A percentile compares a stretch with the other conserved stretches of the same genome.
Conservation (phyloP, 2,329 filamentous ascomycete species). For the Anisogramma anomala region DNA sequence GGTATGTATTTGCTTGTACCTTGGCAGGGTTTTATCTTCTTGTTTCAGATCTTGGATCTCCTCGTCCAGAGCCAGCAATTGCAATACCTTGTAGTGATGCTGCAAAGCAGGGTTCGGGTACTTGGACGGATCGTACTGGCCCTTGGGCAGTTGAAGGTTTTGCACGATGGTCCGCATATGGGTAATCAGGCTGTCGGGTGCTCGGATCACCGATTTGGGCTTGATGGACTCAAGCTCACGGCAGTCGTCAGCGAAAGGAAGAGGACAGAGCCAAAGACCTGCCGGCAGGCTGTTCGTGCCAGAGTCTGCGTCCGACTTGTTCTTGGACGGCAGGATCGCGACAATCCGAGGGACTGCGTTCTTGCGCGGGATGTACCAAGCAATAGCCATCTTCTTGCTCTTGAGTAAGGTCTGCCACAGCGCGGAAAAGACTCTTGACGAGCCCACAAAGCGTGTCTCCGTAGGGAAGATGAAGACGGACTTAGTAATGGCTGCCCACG, state of each 20-base stretch:
- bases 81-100: constrained; percentile 94
- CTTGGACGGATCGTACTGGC: constrained; percentile 67
- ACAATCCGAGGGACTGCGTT: constrained; percentile 73
- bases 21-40: constrained; percentile 71
- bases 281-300: constrained; percentile 63
- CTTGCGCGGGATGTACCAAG: constrained; percentile 76
- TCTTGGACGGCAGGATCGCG: constrained; percentile 67
- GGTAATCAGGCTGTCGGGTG: constrained; percentile 63
- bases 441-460: constrained; percentile 81
- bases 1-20: constrained; percentile 80
- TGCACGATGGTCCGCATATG: constrained; percentile 73
- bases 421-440: constrained; percentile 83
- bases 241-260: constrained; percentile 85
- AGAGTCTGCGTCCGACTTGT: constrained; percentile 50
- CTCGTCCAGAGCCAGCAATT: constrained; percentile 83
- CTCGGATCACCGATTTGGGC: constrained; percentile 29
- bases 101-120: constrained; percentile 90
- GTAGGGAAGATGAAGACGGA: constrained; percentile 90
- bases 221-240: constrained; percentile 55
- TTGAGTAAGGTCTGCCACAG: constrained; percentile 77
- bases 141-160: constrained; percentile 80
- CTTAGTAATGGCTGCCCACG: constrained; percentile 78
- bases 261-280: constrained; percentile 76
- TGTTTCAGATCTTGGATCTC: constrained; percentile 61
- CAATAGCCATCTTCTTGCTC: constrained; percentile 69